phyloP scores from a whole-genome alignment of 345 rosid species.

The Isatis tinctoria region DNA sequence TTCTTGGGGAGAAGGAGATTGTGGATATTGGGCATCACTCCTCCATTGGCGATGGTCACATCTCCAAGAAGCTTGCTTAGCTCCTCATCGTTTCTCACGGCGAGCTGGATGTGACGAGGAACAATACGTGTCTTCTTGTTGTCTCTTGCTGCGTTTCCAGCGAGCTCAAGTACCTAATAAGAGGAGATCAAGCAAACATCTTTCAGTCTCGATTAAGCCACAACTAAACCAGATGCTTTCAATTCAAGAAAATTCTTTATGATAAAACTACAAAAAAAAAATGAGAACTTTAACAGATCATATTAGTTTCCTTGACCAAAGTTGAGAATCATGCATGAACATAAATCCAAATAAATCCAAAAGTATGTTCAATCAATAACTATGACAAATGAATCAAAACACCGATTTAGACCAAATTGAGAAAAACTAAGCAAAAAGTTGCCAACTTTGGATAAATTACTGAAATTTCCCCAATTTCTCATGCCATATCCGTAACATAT shows the following conservation, averaged over 20 bases:
- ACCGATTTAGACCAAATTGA: background rate
- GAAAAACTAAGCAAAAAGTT: background rate
- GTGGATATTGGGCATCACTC: conserved; percentile 97
- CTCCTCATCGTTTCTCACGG: conserved; percentile 90
- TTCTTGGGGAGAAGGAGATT: conserved; percentile 90
- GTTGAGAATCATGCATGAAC: too few species aligned
- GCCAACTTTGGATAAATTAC: background rate
- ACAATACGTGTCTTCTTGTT: conserved; percentile 91
- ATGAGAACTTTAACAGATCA: background rate
- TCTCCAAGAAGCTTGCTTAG: conserved; percentile 96
- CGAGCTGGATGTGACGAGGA: conserved; percentile 88
- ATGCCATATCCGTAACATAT: background rate
- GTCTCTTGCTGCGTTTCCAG: conserved; percentile 89
- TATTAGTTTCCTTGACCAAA: background rate
- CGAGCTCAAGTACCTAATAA: conserved; percentile 75
- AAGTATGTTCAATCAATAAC: too few species aligned
- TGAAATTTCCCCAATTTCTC: background rate
- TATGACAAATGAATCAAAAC: too few species aligned
- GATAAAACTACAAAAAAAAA: background rate
- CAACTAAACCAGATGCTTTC: background rate
- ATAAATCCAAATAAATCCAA: background rate
- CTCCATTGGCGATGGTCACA: conserved; percentile 91
- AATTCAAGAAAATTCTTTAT: background rate
- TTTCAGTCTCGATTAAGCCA: background rate
- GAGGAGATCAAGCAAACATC: background rate